phyloP scores from a whole-genome alignment of 352 stramenopile genomes.

The Globisporangium nodosum region DNA sequence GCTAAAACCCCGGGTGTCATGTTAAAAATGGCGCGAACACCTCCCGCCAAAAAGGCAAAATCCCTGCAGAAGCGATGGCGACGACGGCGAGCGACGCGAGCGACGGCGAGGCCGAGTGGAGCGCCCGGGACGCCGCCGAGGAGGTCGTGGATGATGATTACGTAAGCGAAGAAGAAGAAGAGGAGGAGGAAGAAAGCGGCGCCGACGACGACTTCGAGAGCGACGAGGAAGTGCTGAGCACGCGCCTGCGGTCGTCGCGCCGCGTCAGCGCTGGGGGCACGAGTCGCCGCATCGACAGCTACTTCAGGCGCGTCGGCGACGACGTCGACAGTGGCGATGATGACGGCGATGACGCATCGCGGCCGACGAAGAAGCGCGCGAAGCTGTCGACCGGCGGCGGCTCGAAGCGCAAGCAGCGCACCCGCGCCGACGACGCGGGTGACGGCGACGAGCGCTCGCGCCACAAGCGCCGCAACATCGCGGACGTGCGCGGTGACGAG shows the following conservation, averaged over 20 bases:
- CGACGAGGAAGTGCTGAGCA: not conserved
- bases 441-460: conserved; percentile 21
- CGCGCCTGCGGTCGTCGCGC: not conserved
- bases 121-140: too few relatives aligned
- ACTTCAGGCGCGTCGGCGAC: conserved; percentile 1
- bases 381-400: conserved; percentile 4
- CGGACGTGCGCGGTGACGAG: conserved; percentile 56
- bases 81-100: not conserved
- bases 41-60: not conserved
- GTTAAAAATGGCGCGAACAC: not conserved
- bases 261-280: not conserved
- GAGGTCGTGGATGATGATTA: not conserved
- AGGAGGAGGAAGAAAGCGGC: conserved; percentile 3
- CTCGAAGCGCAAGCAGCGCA: conserved; percentile 20
- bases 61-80: too few relatives aligned
- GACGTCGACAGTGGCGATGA: not conserved
- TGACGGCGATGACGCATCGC: conserved; percentile 1
- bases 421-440: not conserved
- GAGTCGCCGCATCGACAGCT: conserved; percentile 5
- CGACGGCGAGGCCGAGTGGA: not conserved
- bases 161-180: not conserved
- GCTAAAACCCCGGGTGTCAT: too few relatives aligned
- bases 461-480: conserved; percentile 58
- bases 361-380: conserved; percentile 12
- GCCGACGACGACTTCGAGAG: conserved; percentile 8